Base-by-base conservation (phyloP, 257 asterid species). In the Prunella vulgaris region DNA sequence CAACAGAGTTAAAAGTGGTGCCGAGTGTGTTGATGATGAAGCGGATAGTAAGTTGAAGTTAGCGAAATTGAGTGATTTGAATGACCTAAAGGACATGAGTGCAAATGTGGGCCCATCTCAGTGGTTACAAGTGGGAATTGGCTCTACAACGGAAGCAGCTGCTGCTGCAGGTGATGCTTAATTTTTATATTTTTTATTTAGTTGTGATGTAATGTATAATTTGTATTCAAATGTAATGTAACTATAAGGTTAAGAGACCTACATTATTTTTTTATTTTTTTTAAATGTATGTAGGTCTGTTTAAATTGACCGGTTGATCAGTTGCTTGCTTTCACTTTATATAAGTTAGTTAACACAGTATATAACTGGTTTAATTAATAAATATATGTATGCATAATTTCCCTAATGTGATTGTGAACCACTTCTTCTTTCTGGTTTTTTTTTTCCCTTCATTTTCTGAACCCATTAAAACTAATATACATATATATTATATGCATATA, bases 71-170 rank as follows among this genome's bases (percentile, higher is more conserved):
- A 84, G 85, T 63, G 95, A 84, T 13, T 70, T 85, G 82, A 84
- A 79, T 63, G 95, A 84, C 15, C 66, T 85, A 79, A 84, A 79
- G 57, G 86, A 76, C 7, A 77, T 68, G 70, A 80, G 66, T 24
- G 59, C 68, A 1, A 81, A 73, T 54, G 90, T 84, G 0, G 66
- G 59, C 68, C 68, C 84, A 2, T 88, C 92, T 4, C 85, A 81
- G 21, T 92, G 97, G 97, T 78, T 92, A 66, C 95, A 92, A 73
- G 96, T 92, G n/a, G 96, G 98, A 68, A 82, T 92, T 77, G 88
- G 89, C 9, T 74, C 96, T 7, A 78, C 87, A n/a, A 40, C 81
- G 54, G 80, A 82, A 61, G 75, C 79, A 61, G 75, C 79, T 35
- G 64, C 77, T 0, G 68, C 72, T 0, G 76, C 70, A 37, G 67